Base-by-base conservation (phyloP, 768 basidiomycete genomes). In the Gyrodon lividus region DNA sequence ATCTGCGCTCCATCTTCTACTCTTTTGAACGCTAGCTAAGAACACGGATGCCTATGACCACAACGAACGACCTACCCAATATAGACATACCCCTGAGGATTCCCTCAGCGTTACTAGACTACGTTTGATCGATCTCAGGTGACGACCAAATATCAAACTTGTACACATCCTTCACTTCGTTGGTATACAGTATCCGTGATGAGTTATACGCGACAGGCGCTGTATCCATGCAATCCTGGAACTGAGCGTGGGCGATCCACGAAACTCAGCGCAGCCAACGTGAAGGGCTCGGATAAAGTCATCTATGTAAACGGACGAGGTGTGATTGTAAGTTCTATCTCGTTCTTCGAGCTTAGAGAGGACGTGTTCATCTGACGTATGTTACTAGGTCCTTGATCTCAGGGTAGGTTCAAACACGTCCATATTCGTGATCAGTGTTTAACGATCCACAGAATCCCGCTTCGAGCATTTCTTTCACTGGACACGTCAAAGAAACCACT, bases 291-390 rank as follows among this genome's bases (percentile, higher is more conserved):
- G 14, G 88, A 80, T 69, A 95, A 89, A 76, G 73, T 97, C 55
- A 79, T 90, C 14, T 97, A 98, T 59, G 78, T 87, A 3, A 92
- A 89, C 62, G 92, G 92, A 34, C 84, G 86, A 70, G 81, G 82
- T 9, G 84, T 97, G 44, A 83, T 96, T 61, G 93, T 96, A 64
- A 61, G 94, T 77, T 10, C n/a, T 20, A 2, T 51, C 37, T 16
- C 46, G 4, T 30, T 40, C 24, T 28, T 50, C 23, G 16, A 35
- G 5, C 47, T 40, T 28, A 40, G 14, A n/a, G 10, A 20, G 12
- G 0, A 35, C 34, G 14, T 3, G 19, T 17, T 24, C 16, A 43
- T 48, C 53, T 56, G 12, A 55, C 35, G 23, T n/a, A 35, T 19
- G 2, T 52, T 20, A 41, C 16, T 55, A 94, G 92, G 82, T 92